Percentiles rank a stretch among this genome's conserved stretches.
Conservation (phyloP, 1,284 basidiomycete genomes). For the Boletus hoseneyae region DNA sequence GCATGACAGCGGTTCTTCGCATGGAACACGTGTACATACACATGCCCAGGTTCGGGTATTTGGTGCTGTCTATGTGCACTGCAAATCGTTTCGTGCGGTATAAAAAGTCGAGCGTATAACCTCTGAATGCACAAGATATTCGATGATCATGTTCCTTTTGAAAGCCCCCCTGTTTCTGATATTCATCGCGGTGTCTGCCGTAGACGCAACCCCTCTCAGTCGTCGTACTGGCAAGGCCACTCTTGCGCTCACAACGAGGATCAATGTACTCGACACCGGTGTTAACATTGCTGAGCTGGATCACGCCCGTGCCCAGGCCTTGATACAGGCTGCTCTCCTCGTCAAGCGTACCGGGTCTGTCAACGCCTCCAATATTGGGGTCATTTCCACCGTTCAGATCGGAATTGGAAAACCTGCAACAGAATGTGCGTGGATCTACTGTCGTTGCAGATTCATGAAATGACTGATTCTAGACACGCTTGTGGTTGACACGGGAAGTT, state of each 20-base stretch:
- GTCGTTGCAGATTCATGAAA: background rate
- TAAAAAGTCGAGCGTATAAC: background rate
- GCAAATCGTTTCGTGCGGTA: too few species aligned
- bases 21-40: too few species aligned
- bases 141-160: constrained; percentile 7
- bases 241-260: constrained; percentile 16
- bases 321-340: constrained; percentile 2
- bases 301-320: constrained; percentile 20
- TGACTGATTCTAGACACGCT: constrained; percentile 24
- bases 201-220: constrained; percentile 15
- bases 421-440: constrained; percentile 32
- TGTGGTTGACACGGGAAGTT: constrained; percentile 34
- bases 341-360: constrained; percentile 13
- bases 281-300: constrained; percentile 13
- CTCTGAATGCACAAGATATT: background rate
- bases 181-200: constrained; percentile 11
- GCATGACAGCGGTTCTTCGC: too few species aligned
- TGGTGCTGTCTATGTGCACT: too few species aligned
- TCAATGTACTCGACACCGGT: constrained; percentile 2
- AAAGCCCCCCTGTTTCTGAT: constrained; percentile 5
- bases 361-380: constrained; percentile 10
- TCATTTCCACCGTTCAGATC: constrained; percentile 36
- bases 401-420: constrained; percentile 46
- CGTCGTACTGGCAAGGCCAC: constrained; percentile 9
- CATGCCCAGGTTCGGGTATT: too few species aligned